phyloP scores from a whole-genome alignment of 2,329 filamentous ascomycete species.

The Neonectria sp. region DNA sequence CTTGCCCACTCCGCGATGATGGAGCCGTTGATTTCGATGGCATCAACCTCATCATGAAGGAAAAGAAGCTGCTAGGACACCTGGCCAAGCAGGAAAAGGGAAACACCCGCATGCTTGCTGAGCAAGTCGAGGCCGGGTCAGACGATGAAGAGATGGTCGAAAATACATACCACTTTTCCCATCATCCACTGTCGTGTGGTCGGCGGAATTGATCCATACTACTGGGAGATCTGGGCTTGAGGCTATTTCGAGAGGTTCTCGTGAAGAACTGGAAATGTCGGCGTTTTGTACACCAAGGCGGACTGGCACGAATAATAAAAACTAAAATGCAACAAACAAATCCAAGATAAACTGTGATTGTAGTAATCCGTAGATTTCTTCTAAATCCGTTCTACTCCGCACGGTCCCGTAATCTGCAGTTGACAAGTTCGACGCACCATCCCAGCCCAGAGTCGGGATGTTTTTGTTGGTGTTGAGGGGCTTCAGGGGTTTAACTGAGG shows the following conservation, averaged over 20 bases:
- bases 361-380: neutral
- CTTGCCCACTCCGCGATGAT: no score
- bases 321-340: neutral
- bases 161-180: neutral
- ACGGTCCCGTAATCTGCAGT: neutral
- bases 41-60: no score
- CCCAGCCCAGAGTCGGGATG: conserved; percentile 8
- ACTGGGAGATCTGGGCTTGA: neutral
- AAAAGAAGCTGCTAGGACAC: no score
- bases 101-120: no score
- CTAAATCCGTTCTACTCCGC: neutral
- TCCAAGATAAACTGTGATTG: neutral
- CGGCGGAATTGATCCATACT: neutral
- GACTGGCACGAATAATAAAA: neutral
- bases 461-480: conserved; percentile 28
- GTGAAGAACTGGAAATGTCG: neutral
- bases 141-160: no score
- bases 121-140: no score
- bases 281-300: neutral
- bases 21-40: no score
- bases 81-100: no score
- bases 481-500: conserved; percentile 38
- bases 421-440: neutral
- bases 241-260: neutral
- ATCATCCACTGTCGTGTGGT: no score